Conservation (phyloP, 2,329 filamentous ascomycete genomes). For the Beauveria brongniartii region DNA sequence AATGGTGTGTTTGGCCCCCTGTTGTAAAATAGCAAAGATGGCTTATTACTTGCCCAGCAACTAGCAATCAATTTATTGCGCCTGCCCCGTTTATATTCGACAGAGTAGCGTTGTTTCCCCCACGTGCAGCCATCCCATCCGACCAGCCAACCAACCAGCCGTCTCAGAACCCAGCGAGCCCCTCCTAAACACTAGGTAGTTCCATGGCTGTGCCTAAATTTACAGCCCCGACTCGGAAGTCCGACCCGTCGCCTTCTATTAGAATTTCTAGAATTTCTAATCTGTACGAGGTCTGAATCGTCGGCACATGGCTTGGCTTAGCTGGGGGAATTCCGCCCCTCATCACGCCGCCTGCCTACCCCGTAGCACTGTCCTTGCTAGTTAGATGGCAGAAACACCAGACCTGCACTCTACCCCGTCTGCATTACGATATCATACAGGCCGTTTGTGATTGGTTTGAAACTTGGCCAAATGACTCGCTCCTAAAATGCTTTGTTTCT, state of each 20-base stretch:
- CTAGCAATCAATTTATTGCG: too few relatives aligned
- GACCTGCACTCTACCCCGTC: background rate
- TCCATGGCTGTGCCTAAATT: background rate
- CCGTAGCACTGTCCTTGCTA: background rate
- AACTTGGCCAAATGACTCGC: background rate
- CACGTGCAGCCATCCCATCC: background rate
- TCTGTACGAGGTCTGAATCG: too few relatives aligned
- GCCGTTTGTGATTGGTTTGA: background rate
- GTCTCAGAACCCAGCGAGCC: background rate
- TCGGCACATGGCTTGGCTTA: background rate
- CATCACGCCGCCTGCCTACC: background rate
- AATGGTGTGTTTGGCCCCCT: too few relatives aligned
- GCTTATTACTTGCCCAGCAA: background rate
- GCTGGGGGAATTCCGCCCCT: background rate
- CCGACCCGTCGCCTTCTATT: background rate
- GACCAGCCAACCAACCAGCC: background rate
- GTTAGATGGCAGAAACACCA: background rate
- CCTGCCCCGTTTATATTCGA: background rate
- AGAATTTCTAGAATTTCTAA: background rate
- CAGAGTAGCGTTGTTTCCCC: background rate
- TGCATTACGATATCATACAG: background rate
- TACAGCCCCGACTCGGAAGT: background rate
- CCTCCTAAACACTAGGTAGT: background rate
- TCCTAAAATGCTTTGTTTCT: background rate
- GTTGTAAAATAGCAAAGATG: background rate